Conservation (phyloP, 768 basidiomycete species). For the Tulasnella sp. region DNA sequence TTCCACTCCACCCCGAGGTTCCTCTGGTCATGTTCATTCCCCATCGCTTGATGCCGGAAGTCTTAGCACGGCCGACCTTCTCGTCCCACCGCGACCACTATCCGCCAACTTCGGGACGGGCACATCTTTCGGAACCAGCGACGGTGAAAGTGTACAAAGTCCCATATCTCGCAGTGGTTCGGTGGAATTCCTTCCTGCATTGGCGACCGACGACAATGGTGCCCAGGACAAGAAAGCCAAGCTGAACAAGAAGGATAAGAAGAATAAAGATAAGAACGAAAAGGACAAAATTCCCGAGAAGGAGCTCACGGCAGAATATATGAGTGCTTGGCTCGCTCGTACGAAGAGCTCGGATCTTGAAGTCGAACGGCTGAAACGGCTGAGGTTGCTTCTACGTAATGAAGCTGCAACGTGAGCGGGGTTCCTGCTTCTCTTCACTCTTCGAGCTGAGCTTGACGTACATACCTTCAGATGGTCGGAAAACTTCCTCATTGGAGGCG, state of each 20-base stretch:
- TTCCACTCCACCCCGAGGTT: constrained; percentile 10
- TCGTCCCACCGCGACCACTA: constrained; percentile 21
- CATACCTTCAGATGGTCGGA: constrained; percentile 72
- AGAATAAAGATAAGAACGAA: constrained; percentile 39
- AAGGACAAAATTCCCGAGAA: constrained; percentile 37
- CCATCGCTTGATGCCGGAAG: constrained; percentile 23
- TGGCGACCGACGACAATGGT: constrained; percentile 4
- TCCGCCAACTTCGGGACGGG: constrained; percentile 24
- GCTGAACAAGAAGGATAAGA: constrained; percentile 41
- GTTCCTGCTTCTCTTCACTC: neutral
- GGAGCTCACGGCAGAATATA: constrained; percentile 59
- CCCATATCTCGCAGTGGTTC: constrained; percentile 14
- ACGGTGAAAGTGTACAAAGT: neutral
- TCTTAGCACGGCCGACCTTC: neutral
- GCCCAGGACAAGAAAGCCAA: constrained; percentile 46
- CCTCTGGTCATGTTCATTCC: constrained; percentile 35
- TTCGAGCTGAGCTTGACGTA: neutral
- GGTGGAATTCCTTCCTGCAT: constrained; percentile 21
- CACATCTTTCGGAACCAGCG: neutral
- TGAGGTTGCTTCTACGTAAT: constrained; percentile 81
- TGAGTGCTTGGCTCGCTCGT: constrained; percentile 62
- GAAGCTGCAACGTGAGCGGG: constrained; percentile 73
- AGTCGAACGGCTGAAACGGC: constrained; percentile 81
- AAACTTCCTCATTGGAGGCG: constrained; percentile 76
- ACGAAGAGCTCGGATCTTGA: constrained; percentile 74